Evolutionary conservation across 2,329 filamentous ascomycete species (phyloP).

Genomic region (Aureobasidium namibiae): DNA sequence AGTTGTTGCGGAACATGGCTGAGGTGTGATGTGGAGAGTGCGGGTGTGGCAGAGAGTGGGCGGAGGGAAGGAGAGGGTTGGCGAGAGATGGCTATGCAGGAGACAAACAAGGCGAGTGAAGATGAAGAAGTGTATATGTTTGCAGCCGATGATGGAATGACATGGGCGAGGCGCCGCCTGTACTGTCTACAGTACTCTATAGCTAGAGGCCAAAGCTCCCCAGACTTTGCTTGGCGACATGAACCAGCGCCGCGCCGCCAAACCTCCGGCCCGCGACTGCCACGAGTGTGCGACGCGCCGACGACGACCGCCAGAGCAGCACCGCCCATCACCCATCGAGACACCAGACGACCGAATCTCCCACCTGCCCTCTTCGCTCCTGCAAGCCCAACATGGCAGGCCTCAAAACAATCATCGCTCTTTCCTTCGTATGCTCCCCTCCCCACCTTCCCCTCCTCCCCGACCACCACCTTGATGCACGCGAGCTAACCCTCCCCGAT

Average conservation of each 20-base stretch:
- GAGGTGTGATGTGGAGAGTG: conserved; percentile 16
- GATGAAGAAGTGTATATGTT: not conserved
- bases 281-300: not conserved
- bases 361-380: not conserved
- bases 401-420: conserved; percentile 96
- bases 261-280: not conserved
- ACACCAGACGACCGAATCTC: not conserved
- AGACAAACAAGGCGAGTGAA: not conserved
- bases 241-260: not conserved
- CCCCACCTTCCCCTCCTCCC: conserved; percentile 11
- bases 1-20: conserved; percentile 99
- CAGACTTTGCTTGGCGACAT: conserved; percentile 9
- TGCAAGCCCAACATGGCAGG: conserved; percentile 55
- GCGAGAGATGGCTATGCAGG: not conserved
- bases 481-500: conserved; percentile 1
- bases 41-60: conserved; percentile 10
- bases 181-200: too few species aligned
- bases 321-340: not conserved
- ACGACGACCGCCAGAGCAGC: not conserved
- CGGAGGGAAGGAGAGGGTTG: conserved; percentile 1
- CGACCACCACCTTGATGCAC: conserved; percentile 3
- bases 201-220: conserved; percentile 9
- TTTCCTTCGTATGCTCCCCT: conserved; percentile 74
- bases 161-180: conserved; percentile 2
- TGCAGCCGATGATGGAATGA: conserved; percentile 6